Percentiles rank a stretch among this genome's conserved stretches.
Conservation (phyloP, 306 rosid genomes). For the Rosa multiflora region DNA sequence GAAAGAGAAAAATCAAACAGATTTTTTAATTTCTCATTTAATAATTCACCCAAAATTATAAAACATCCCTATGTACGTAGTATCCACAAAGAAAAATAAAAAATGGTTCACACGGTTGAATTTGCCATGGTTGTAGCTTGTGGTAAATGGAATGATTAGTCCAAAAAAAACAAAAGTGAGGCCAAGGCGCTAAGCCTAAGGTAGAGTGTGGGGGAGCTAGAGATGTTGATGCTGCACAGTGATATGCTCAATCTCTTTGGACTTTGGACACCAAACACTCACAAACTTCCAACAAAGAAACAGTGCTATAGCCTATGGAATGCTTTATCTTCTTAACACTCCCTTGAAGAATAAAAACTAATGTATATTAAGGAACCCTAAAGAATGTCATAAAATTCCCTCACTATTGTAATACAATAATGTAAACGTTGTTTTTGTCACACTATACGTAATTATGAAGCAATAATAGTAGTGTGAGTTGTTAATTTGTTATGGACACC, state of each 20-base stretch:
- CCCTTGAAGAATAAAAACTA: not conserved
- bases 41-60: too few relatives aligned
- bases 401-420: not conserved
- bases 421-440: not conserved
- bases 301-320: not conserved
- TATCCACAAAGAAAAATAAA: too few relatives aligned
- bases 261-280: not conserved
- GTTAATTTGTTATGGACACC: not conserved
- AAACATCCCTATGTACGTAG: too few relatives aligned
- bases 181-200: too few relatives aligned
- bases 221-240: not conserved
- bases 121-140: too few relatives aligned
- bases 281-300: not conserved
- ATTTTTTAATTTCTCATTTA: too few relatives aligned
- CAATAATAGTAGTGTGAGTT: not conserved
- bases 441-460: not conserved
- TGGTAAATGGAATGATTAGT: too few relatives aligned
- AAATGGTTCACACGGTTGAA: too few relatives aligned
- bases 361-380: not conserved
- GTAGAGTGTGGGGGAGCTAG: too few relatives aligned
- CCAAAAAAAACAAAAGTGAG: too few relatives aligned
- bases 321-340: not conserved
- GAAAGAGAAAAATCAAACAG: too few relatives aligned
- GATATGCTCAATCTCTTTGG: not conserved
- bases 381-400: not conserved